A percentile compares a stretch with the other conserved stretches of the same genome.
phyloP scores from a whole-genome alignment of 305 asterid species.

The Rubia balearica region DNA sequence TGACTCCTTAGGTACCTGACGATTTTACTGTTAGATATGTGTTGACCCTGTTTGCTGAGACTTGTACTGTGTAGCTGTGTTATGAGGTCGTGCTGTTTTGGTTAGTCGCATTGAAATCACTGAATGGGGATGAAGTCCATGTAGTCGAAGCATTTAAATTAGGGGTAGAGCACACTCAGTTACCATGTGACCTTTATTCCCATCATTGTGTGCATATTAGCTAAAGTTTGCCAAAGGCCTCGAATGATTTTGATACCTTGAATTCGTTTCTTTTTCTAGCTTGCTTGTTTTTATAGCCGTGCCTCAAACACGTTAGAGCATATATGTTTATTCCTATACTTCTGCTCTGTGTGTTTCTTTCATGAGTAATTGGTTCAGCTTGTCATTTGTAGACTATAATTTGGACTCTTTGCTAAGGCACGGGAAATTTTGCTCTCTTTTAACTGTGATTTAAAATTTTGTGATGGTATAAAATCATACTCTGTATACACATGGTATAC shows the following conservation, averaged over 20 bases:
- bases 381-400: conserved; percentile 1
- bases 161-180: not conserved
- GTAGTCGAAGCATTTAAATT: not conserved
- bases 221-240: not conserved
- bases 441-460: not conserved
- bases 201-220: not conserved
- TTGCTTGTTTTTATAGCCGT: not conserved
- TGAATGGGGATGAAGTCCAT: not conserved
- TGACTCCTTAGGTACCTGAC: not conserved
- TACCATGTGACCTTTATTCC: not conserved
- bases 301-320: not conserved
- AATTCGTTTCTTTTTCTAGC: not conserved
- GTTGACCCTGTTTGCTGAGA: not conserved
- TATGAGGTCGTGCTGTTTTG: not conserved
- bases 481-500: not conserved
- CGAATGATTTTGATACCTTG: not conserved
- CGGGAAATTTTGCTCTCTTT: not conserved
- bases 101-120: not conserved
- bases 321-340: not conserved
- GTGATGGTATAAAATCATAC: not conserved
- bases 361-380: not conserved
- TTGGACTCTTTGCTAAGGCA: not conserved
- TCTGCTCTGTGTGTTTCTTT: not conserved
- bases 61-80: not conserved
- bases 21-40: not conserved